These are phyloP conservation scores for Aspergillus affinis DNA, from an alignment of 495 filamentous ascomycete genomes.

Conservation along the genomic window DNA sequence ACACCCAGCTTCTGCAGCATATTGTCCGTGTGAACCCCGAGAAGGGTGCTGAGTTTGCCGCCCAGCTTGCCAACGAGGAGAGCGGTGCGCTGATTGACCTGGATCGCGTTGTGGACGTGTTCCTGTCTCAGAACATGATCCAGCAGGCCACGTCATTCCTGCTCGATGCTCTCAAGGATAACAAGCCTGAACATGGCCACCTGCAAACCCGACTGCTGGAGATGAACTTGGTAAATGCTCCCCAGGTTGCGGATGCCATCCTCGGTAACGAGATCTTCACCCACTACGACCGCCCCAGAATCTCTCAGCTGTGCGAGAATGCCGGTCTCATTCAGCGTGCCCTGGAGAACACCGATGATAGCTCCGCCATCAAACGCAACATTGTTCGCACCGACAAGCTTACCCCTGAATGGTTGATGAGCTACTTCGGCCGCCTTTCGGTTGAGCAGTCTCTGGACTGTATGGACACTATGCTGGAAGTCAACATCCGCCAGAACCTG, in stretches of 20 bases:
- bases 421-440: conserved; percentile 89
- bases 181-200: conserved; percentile 89
- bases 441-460: conserved; percentile 94
- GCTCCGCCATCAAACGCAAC: conserved; percentile 86
- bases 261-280: conserved; percentile 97
- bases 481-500: conserved; percentile 95
- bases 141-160: conserved; percentile 97
- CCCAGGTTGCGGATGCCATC: conserved; percentile 96
- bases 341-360: conserved; percentile 90
- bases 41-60: conserved; percentile 92
- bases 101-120: conserved; percentile 94
- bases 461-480: conserved; percentile 91
- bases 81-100: conserved; percentile 84
- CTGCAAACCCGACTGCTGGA: conserved; percentile 93
- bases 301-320: conserved; percentile 88
- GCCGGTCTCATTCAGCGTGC: conserved; percentile 85
- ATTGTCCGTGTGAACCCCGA: conserved; percentile 91
- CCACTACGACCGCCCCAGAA: conserved; percentile 85
- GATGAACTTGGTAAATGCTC: conserved; percentile 96
- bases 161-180: conserved; percentile 88
- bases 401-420: conserved; percentile 83
- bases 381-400: conserved; percentile 78
- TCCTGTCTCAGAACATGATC: conserved; percentile 95
- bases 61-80: conserved; percentile 80
- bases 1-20: conserved; percentile 82